Conservation (phyloP, 106 monocot species). For the Apostasia shenzhenica region DNA sequence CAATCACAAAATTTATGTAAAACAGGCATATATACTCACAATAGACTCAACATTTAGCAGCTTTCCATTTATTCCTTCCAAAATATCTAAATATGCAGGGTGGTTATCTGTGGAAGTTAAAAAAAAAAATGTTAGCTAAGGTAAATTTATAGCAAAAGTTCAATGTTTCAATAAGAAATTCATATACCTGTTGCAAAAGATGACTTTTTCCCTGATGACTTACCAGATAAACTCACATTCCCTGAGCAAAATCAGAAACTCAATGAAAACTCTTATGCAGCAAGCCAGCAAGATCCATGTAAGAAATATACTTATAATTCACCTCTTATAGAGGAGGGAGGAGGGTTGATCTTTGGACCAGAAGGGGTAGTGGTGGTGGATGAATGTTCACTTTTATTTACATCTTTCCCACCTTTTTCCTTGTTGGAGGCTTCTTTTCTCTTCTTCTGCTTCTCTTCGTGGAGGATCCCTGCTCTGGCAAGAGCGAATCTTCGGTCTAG, state of each 20-base stretch:
- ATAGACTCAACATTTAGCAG: background rate
- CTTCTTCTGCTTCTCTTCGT: conserved; percentile 2
- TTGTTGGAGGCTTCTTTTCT: background rate
- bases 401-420: background rate
- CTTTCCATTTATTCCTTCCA: background rate
- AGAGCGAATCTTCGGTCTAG: conserved; percentile 18
- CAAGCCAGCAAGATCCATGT: background rate
- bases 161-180: background rate
- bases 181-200: background rate
- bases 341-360: background rate
- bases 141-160: background rate
- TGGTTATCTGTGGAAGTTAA: background rate
- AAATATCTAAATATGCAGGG: background rate
- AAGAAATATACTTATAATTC: background rate
- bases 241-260: background rate
- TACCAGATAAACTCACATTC: background rate
- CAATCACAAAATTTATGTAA: no score
- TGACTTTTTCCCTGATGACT: background rate
- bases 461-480: conserved; percentile 8
- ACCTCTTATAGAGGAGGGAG: conserved; percentile 5
- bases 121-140: background rate
- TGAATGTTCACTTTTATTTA: background rate
- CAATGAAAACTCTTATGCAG: background rate
- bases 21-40: no score
- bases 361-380: background rate